Percentiles rank a stretch among this genome's conserved stretches.
Conservation (phyloP, 768 basidiomycete genomes). For the Mycena olivaceomarginata region DNA sequence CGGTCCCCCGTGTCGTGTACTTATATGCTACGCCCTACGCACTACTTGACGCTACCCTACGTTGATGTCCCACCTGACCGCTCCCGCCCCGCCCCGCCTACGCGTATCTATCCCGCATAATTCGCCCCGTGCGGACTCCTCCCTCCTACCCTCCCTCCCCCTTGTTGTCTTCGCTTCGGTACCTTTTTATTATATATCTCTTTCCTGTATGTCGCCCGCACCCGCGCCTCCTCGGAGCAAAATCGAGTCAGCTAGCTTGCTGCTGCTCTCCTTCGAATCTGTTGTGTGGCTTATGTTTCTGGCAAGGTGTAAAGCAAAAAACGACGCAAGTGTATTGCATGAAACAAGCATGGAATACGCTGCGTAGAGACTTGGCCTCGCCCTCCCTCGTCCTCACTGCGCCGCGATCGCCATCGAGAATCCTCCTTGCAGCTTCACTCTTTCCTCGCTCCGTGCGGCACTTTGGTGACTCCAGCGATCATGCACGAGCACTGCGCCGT, state of each 20-base stretch:
- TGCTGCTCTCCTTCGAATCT: too few species aligned
- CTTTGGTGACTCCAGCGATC: too few species aligned
- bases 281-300: too few species aligned
- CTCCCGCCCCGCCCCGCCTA: not conserved
- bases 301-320: too few species aligned
- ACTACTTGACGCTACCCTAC: not conserved
- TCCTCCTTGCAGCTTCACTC: too few species aligned
- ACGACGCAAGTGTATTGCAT: too few species aligned
- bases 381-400: too few species aligned
- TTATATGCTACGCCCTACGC: not conserved
- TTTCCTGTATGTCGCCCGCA: conserved; percentile 10
- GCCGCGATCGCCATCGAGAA: too few species aligned
- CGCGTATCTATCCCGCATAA: conserved; percentile 29
- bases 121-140: conserved; percentile 4
- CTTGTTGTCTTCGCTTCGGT: not conserved
- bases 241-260: not conserved
- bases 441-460: too few species aligned
- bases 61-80: not conserved
- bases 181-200: conserved; percentile 15
- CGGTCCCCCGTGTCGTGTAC: not conserved
- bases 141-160: not conserved
- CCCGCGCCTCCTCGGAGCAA: not conserved
- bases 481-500: too few species aligned
- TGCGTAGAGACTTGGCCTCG: too few species aligned
- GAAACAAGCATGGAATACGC: too few species aligned